Base-by-base conservation (phyloP, 805 yeast species). In the Vanderwaltozyma verrucispora region DNA sequence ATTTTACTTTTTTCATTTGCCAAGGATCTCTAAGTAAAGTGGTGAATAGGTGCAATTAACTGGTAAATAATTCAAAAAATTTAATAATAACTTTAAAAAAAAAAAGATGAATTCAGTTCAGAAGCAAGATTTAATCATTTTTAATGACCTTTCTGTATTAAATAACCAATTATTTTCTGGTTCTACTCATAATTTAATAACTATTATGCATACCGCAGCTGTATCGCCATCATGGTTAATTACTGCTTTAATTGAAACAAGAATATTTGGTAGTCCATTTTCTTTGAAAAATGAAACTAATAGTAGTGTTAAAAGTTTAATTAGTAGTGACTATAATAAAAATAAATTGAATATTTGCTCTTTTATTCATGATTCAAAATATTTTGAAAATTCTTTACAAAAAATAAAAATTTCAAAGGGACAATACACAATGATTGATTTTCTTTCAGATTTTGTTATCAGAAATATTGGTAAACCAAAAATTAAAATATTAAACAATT, bases 401-500 rank as follows among this genome's bases (percentile, higher is more conserved):
- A 54, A 43, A 36, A 42, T 49, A 27, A 52, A 55, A 29, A 35
- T 35, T 6, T 19, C 18, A 14, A 11, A 43, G 5, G 38, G 42
- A 15, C 33, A 60, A 56, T 55, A 47, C 32, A 33, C 33, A 18
- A 63, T 65, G 36, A 43, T 72, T 20, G 79, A 75, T 48, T 61
- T 68, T 37, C 64, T 74, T 45, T 63, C 69, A 13, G 64, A 66
- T 35, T 61, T 75, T 35, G 71, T 72, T 43, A 46, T 44, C 5
- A 53, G 83, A 53, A 39, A 37, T 19, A 16, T 39, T 5, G 46
- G 37, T 10, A 85, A 85, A 59, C 82, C 86, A 54, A 83, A 80
- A 58, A 89, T 80, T 52, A 77, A 77, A 45, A 67, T 85, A 69
- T 68, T 81, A 51, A 72, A 76, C 46, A 84, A 78, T 50, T 62